Base-by-base conservation (phyloP, 176 grass and related monocot species). In the Stipa capillata region DNA sequence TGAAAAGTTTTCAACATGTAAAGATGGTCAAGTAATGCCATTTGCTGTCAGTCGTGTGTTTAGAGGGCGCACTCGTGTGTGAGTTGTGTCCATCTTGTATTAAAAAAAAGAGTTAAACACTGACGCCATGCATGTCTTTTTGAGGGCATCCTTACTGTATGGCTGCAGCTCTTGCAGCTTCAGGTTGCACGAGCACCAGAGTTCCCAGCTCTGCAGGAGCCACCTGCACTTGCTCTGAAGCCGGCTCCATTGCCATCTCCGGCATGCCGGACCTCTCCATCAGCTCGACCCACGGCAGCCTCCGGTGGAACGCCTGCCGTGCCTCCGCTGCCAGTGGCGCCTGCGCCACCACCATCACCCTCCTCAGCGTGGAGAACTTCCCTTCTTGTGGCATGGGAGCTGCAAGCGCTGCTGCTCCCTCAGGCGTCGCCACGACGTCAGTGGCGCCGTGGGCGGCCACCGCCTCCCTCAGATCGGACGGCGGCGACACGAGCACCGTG, bases 221-320 rank as follows among this genome's bases (percentile, higher is more conserved):
- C 4, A 73, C 45, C 24, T 77, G 71, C 27, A 63, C 12, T 13
- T 55, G 31, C 51, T 79, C 24, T 3, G 70, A 18, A 28, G 20
- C 27, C 14, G 57, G 3, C 53, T 53, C 76, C 2, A 12, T 63
- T 29, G 8, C 21, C 4, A 2, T 76, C 32, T 82, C 32, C 23
- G 42, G 41, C 49, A 16, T 42, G 48, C 47, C 48, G 17, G 23
- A 6, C 7, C 70, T 45, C 50, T 72, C 74, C 0, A 1, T 58
- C 11, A 88, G 40, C 5, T 76, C 35, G 17, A 89, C 82, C 82
- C 77, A 89, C 2, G 82, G 62, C 21, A 89, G 63, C 62, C 77
- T 81, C n/a, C 82, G 60, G 7, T 27, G 62, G n/a, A 89, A 31
- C 28, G 56, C 27, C 27, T 39, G 51, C 3, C 70, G 53, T 1